Conservation (phyloP, 2,329 filamentous ascomycete species). For the Chaetomiaceae sp. region DNA sequence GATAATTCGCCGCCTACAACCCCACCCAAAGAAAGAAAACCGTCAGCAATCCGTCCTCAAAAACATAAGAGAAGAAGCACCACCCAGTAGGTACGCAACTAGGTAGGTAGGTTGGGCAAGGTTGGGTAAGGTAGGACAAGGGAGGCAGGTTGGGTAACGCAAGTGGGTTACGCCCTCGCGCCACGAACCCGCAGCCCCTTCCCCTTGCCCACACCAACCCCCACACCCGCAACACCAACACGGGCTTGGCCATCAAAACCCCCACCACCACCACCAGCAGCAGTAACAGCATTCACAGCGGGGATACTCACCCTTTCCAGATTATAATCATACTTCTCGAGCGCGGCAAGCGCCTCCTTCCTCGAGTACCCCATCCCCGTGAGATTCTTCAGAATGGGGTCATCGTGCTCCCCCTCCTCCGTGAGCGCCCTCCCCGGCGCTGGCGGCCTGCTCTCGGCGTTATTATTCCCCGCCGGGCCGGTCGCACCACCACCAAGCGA, state of each 20-base stretch:
- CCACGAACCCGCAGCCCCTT: too few relatives aligned
- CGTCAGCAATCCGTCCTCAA: constrained; percentile 10
- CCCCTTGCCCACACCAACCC: background rate
- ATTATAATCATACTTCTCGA: constrained; percentile 96
- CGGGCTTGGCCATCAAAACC: too few relatives aligned
- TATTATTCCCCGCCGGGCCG: constrained; percentile 4
- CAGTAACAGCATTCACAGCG: background rate
- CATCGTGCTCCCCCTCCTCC: constrained; percentile 75
- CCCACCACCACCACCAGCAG: background rate
- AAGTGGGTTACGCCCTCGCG: too few relatives aligned
- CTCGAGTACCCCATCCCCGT: constrained; percentile 85
- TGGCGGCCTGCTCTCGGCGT: constrained; percentile 21
- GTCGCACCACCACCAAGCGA: constrained; percentile 21
- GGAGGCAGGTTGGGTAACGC: too few relatives aligned
- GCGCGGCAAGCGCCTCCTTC: constrained; percentile 65
- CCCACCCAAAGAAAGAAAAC: constrained; percentile 8
- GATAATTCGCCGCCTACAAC: constrained; percentile 48
- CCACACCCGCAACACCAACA: background rate
- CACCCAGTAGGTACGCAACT: too few relatives aligned
- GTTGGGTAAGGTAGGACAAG: too few relatives aligned
- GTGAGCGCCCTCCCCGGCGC: constrained; percentile 61
- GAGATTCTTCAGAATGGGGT: constrained; percentile 83
- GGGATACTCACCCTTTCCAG: constrained; percentile 72
- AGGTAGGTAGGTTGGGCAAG: too few relatives aligned
- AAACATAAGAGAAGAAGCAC: background rate